A percentile compares a stretch with the other conserved stretches of the same genome.
These are phyloP conservation scores for Leccinum rimulosum DNA, from an alignment of 768 basidiomycete species.

Conservation along the genomic window DNA sequence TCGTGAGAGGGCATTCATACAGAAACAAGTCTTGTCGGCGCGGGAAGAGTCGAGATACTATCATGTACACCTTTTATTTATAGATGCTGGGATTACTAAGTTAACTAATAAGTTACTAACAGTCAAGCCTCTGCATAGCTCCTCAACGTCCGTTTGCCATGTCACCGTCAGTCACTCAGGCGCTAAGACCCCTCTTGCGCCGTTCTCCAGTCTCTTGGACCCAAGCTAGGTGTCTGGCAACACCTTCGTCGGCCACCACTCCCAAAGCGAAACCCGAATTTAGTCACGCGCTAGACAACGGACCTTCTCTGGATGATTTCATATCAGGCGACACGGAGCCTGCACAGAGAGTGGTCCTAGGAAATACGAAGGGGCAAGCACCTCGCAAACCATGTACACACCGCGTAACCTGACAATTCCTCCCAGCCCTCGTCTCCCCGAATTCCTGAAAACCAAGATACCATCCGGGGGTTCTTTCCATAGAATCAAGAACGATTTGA, in stretches of 20 bases:
- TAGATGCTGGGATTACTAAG: conserved; percentile 10
- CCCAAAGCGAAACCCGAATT: conserved; percentile 43
- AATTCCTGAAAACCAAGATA: conserved; percentile 86
- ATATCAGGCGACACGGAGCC: conserved; percentile 48
- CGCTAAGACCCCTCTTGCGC: conserved; percentile 15
- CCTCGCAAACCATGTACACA: neutral
- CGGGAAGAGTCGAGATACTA: conserved; percentile 3
- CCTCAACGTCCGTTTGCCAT: conserved; percentile 2
- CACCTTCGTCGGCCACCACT: conserved; percentile 34
- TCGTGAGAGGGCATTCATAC: conserved; percentile 82
- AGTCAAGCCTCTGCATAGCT: neutral
- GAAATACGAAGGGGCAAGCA: conserved; percentile 65
- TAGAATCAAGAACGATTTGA: conserved; percentile 92
- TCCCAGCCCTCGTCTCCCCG: conserved; percentile 78
- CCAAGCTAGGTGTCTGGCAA: conserved; percentile 45
- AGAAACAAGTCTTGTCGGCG: neutral
- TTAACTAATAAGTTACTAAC: no score
- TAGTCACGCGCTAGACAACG: conserved; percentile 51
- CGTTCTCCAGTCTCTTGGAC: conserved; percentile 1
- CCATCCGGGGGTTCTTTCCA: conserved; percentile 86
- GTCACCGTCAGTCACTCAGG: conserved; percentile 2
- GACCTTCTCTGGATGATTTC: conserved; percentile 82
- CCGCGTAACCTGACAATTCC: neutral
- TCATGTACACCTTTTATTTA: neutral
- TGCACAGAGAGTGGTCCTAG: conserved; percentile 61